phyloP scores from a whole-genome alignment of 2,329 filamentous ascomycete species.

The Pyricularia pennisetigena region DNA sequence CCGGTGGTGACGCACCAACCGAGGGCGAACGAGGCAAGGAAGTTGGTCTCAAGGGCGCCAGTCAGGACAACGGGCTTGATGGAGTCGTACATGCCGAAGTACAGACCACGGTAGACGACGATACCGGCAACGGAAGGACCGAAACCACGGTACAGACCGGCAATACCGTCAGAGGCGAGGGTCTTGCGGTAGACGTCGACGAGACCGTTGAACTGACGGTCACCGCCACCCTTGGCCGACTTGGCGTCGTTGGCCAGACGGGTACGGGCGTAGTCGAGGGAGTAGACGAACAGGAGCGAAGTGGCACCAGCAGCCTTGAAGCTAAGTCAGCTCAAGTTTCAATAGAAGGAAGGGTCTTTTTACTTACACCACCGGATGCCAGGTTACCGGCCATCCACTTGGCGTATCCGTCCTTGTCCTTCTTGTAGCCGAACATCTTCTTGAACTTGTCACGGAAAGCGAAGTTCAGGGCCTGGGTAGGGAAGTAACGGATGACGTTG shows the following conservation, averaged over 20 bases:
- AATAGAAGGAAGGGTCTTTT: not conserved
- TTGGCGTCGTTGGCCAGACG: conserved; percentile 99
- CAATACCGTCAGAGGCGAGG: conserved; percentile 94
- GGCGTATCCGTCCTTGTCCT: conserved; percentile 95
- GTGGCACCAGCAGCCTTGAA: conserved; percentile 89
- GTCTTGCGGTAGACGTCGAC: conserved; percentile 99
- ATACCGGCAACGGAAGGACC: conserved; percentile 98
- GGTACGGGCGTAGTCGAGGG: conserved; percentile 99
- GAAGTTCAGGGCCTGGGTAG: conserved; percentile 99
- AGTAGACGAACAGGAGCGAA: conserved; percentile 99
- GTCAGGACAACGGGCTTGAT: conserved; percentile 97
- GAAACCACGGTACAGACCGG: conserved; percentile 99
- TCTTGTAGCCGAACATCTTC: conserved; percentile 99
- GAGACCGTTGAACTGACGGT: conserved; percentile 99
- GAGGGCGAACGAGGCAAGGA: conserved; percentile 97
- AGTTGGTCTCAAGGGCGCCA: conserved; percentile 90
- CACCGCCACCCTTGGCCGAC: conserved; percentile 93
- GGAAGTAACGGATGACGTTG: conserved; percentile 99
- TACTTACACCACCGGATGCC: conserved; percentile 96
- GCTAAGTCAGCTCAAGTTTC: conserved; percentile 5
- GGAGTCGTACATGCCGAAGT: conserved; percentile 99
- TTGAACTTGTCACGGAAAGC: conserved; percentile 99
- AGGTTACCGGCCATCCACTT: conserved; percentile 99
- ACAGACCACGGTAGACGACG: conserved; percentile 99
- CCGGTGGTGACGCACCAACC: conserved; percentile 99